Conservation (phyloP, 2,329 filamentous ascomycete genomes). For the Fusarium buxicola region DNA sequence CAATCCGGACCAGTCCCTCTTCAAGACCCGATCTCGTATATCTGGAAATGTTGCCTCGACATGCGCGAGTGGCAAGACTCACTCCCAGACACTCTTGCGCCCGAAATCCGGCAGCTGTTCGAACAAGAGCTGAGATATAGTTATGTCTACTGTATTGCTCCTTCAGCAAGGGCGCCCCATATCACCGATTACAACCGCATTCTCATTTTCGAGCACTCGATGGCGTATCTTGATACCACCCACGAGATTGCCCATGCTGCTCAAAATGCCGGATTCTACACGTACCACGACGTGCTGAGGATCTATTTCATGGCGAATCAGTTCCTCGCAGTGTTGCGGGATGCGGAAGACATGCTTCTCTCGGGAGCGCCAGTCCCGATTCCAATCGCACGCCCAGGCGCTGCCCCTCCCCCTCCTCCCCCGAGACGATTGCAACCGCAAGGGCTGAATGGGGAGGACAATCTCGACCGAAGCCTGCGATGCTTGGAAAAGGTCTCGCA, state of each 20-base stretch:
- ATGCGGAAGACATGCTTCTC: constrained; percentile 67
- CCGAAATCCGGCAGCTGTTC: constrained; percentile 79
- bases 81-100: constrained; percentile 74
- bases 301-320: constrained; percentile 80
- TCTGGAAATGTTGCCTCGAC: constrained; percentile 82
- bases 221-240: constrained; percentile 83
- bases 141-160: constrained; percentile 88
- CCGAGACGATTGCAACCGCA: constrained; percentile 56
- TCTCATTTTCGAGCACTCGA: constrained; percentile 86
- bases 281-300: constrained; percentile 88
- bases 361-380: constrained; percentile 60
- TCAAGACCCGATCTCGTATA: constrained; percentile 74
- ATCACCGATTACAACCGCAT: constrained; percentile 81
- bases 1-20: constrained; percentile 79
- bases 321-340: constrained; percentile 69
- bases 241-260: constrained; percentile 72
- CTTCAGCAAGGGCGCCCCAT: constrained; percentile 77
- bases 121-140: constrained; percentile 91
- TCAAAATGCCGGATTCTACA: constrained; percentile 75
- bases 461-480: constrained; percentile 65
- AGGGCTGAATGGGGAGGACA: constrained; percentile 57
- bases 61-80: constrained; percentile 85
- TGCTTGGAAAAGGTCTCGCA: constrained; percentile 66
- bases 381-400: constrained; percentile 59
- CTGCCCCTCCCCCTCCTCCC: constrained; percentile 64